Evolutionary conservation across 2,329 filamentous ascomycete genomes (phyloP).

Genomic region (Calonectria hawksworthii): DNA sequence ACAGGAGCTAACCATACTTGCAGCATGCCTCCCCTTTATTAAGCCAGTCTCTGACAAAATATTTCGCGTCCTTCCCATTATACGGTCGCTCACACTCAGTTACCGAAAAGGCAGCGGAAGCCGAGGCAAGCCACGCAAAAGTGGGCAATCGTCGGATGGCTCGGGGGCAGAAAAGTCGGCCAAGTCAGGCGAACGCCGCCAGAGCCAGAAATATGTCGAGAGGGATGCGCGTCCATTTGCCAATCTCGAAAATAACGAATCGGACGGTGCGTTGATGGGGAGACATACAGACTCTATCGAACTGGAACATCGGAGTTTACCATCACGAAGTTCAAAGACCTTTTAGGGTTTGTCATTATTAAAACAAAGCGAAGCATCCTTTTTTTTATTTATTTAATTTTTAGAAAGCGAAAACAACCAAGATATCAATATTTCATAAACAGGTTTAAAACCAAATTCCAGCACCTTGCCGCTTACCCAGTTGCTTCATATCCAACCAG

Average conservation of each 20-base stretch:
- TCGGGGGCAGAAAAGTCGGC: conserved; percentile 8
- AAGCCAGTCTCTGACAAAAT: conserved; percentile 10
- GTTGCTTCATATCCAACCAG: too few relatives aligned
- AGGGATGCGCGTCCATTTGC: neutral
- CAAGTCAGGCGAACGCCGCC: neutral
- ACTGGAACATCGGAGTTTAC: neutral
- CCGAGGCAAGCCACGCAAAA: neutral
- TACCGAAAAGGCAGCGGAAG: neutral
- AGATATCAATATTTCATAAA: neutral
- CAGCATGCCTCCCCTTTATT: conserved; percentile 13
- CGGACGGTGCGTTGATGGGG: neutral
- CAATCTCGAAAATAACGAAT: neutral
- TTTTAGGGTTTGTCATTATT: neutral
- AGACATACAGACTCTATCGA: neutral
- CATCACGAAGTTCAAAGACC: neutral
- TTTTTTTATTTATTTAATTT: too few relatives aligned
- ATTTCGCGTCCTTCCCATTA: neutral
- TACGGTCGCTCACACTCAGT: neutral
- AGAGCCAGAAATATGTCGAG: neutral
- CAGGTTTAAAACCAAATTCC: too few relatives aligned
- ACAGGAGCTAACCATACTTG: neutral
- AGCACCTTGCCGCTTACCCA: too few relatives aligned
- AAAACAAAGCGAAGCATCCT: neutral
- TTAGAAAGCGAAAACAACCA: neutral
- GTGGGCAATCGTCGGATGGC: neutral